Evolutionary conservation across 352 stramenopile species (phyloP), one percentile per base, ranked within the genome.

Genomic region (Pythium volutum): DNA sequence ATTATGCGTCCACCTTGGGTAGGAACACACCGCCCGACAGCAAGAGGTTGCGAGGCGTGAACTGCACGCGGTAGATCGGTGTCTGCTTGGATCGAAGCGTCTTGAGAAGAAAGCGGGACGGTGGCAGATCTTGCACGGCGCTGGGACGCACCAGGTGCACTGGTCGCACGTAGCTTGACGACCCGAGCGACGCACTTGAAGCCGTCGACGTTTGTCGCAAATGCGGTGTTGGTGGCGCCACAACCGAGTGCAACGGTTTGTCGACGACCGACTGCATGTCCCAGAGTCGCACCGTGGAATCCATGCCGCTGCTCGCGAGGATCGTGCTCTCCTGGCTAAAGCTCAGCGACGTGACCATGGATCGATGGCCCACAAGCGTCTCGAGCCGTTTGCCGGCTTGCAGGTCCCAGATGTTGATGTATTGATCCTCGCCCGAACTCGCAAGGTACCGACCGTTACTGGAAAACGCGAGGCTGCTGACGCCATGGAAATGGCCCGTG

Each of bases 381-480:
- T 91, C 83, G 8, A 97, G 53, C n/a, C 84, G 77, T 68, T 94
- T 93, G 25, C 86, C 84, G 9, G 82, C 86, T 16, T 95, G 90
- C 39, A 98, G 76, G 69, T 98, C 94, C 93, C 95, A 98, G 63
- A 98, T 80, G 67, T 97, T 94, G 48, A 98, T 84, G 50, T 95
- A 89, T 59, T 93, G 79, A 64, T 93, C 83, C 38, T 97, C 85
- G 23, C 95, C 85, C 20, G 82, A 88, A 34, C 76, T 91, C 49
- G 85, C 89, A 4, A 94, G 79, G 72, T 97, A 97, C 46, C 83
- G 77, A 11, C 94, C 94, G 26, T 95, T 96, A 47, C 84, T 87
- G 53, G 84, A 96, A 52, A 98, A 96, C 16, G 92, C 79, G 29
- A 98, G 77, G 25, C 81, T 73, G 54, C 91, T 90, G 29, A 98